Base-by-base conservation (phyloP, 208 protist genomes). In the Porcisia hertigi region DNA sequence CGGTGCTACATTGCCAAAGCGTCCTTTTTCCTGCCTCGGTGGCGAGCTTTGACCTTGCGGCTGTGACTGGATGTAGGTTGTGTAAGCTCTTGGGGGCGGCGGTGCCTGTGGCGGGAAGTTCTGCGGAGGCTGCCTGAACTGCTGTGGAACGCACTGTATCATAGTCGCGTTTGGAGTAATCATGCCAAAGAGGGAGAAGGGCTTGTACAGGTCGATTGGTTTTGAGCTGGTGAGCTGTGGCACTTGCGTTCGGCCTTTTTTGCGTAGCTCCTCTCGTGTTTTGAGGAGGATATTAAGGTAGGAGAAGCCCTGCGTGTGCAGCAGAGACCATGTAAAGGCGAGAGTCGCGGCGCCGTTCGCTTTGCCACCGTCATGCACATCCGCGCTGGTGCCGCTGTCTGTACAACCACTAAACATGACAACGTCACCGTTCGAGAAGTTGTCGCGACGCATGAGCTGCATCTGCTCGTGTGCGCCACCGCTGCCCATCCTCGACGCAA, bases 151-250 rank as follows among this genome's bases (percentile, higher is more conserved):
- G 36, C 81, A 81, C n/a, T 90, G 75, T 83, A 93, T 88, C 84
- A 87, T 79, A 47, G 77, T 62, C 73, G 86, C 45, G 59, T 95
- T 88, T 34, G 92, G 78, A 25, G 85, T 92, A 64, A 98, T 76
- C 54, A 84, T 57, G 20, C 94, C 94, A 73, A 97, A 98, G 64
- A 98, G 83, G 14, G 88, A 94, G 79, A 98, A 98, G 47, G 91
- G 82, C 76, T 94, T 94, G 84, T 94, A 92, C 59, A 98, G 82
- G 75, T 98, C 94, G 36, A 97, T 77, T 20, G 94, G 94, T 75
- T 97, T 98, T 16, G 89, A 94, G 83, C 91, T 94, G 11, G 92
- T 93, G n/a, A 98, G 82, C 83, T 98, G 94, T 23, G 94, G 93
- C 36, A 96, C 87, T 82, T 98, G 94, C 62, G 85, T 83, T 70